Evolutionary conservation across 495 filamentous ascomycete species (phyloP), one percentile per base, ranked within the genome.

Genomic region (Tuber calosporum): DNA sequence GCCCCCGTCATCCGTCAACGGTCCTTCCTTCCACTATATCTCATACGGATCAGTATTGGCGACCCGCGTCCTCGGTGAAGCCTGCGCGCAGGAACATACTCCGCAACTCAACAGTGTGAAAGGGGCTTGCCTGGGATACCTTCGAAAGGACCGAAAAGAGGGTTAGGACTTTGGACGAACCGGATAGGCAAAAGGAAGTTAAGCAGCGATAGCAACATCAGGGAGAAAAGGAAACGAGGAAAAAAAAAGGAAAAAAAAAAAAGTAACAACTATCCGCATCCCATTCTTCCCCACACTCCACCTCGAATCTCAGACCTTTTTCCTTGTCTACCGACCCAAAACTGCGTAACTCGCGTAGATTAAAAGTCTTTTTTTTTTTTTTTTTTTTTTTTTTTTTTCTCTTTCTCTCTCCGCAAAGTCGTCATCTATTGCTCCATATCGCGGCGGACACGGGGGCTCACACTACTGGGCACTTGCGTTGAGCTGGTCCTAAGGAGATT

Each of bases 1-100:
- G 48, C n/a, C 68, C 71, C 72, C 62, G 75, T 68, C 71, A 76
- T 43, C 73, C 73, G 69, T 73, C 71, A 73, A 77, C 74, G 70
- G 72, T 69, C 69, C 75, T 75, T 62, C 68, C 69, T 72, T 72
- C 42, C 62, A 69, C 71, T 71, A 77, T 67, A 78, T 69, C 77
- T 72, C 68, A 78, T 67, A 79, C 77, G 69, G 69, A 69, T 67
- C 71, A 42, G 36, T 38, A 30, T n/a, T 38, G 40, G 40, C 36
- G 67, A 41, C 5, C 20, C 67, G 67, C 22, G 4, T 69, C 22
- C 67, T 69, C 36, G 67, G 37, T 6, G 26, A 42, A 39, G 34
- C 67, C 22, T 39, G 67, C 37, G 37, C 37, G 9, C 40, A n/a
- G 67, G 67, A 38, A 69, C 22, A 69, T 34, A 69, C 37, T 39